phyloP scores from a whole-genome alignment of 805 yeast genomes.

The Pichia phayaonensis region DNA sequence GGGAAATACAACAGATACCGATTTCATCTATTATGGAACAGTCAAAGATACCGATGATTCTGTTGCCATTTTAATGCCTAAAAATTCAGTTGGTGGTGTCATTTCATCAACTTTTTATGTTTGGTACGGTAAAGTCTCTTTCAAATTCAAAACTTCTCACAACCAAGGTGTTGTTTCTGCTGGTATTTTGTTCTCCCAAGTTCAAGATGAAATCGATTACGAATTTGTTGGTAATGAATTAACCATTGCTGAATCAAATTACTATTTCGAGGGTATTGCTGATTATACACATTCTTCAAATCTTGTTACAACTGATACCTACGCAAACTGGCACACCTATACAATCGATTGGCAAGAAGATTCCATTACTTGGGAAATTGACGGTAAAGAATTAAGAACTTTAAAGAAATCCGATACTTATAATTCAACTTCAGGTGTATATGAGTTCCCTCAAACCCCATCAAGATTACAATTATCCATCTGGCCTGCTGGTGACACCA shows the following conservation, averaged over 20 bases:
- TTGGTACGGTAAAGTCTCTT: slow-evolving; percentile 82
- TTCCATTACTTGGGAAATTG: slow-evolving; percentile 59
- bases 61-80: slow-evolving; percentile 70
- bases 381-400: slow-evolving; percentile 61
- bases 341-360: slow-evolving; percentile 81
- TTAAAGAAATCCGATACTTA: slow-evolving; percentile 52
- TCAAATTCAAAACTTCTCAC: slow-evolving; percentile 65
- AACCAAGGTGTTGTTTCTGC: slow-evolving; percentile 78
- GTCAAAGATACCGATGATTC: slow-evolving; percentile 47
- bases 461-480: slow-evolving; percentile 62
- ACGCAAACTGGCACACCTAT: slow-evolving; percentile 63
- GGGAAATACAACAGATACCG: slow-evolving; percentile 62
- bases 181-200: slow-evolving; percentile 71
- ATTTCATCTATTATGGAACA: slow-evolving; percentile 67
- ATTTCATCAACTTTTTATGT: slow-evolving; percentile 69
- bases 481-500: slow-evolving; percentile 68
- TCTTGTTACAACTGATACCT: slow-evolving; percentile 44
- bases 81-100: slow-evolving; percentile 67
- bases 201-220: slow-evolving; percentile 84
- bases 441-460: slow-evolving; percentile 67
- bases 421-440: slow-evolving; percentile 51
- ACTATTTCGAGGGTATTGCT: slow-evolving; percentile 65
- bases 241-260: slow-evolving; percentile 66
- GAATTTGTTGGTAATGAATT: slow-evolving; percentile 79
- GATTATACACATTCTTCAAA: slow-evolving; percentile 55